A percentile compares a stretch with the other conserved stretches of the same genome.
phyloP scores from a whole-genome alignment of 2,329 filamentous ascomycete genomes.

The Dactylellina haptotyla region DNA sequence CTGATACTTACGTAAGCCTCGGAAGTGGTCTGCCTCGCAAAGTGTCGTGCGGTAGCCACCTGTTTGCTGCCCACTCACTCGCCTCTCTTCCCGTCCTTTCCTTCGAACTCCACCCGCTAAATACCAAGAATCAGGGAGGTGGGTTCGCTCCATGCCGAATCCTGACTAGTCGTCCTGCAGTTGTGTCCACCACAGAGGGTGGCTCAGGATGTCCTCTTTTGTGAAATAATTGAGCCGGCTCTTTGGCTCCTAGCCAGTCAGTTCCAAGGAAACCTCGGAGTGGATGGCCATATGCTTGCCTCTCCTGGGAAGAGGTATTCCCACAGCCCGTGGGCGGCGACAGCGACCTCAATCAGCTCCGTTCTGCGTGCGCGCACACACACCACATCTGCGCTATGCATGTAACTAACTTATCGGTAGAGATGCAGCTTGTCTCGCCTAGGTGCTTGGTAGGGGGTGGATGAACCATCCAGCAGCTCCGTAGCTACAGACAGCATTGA shows the following conservation, averaged over 20 bases:
- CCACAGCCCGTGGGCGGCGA: too few relatives aligned
- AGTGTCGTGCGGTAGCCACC: slow-evolving; percentile 20
- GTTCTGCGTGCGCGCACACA: slow-evolving; percentile 13
- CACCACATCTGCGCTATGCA: slow-evolving; percentile 32
- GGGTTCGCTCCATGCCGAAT: slow-evolving; percentile 50
- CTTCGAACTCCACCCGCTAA: slow-evolving; percentile 33
- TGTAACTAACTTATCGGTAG: slow-evolving; percentile 45
- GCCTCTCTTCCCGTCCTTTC: slow-evolving; percentile 42
- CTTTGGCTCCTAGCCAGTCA: slow-evolving; percentile 11
- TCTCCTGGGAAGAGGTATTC: too few relatives aligned
- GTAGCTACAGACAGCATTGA: slow-evolving; percentile 19
- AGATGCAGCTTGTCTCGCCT: slow-evolving; percentile 52
- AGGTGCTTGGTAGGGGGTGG: slow-evolving; percentile 27
- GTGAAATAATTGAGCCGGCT: slow-evolving; percentile 32
- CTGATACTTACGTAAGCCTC: slow-evolving; percentile 38
- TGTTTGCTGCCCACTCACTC: slow-evolving; percentile 31
- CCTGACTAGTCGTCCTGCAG: slow-evolving; percentile 34
- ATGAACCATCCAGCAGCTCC: background rate
- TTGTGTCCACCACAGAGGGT: slow-evolving; percentile 27
- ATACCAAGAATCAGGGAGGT: slow-evolving; percentile 38
- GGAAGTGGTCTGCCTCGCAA: slow-evolving; percentile 4
- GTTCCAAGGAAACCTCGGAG: slow-evolving; percentile 9
- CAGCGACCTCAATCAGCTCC: too few relatives aligned
- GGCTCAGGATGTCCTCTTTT: too few relatives aligned
- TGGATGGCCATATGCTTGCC: too few relatives aligned